phyloP scores from a whole-genome alignment of 768 basidiomycete genomes.

The Amanita exitialis region DNA sequence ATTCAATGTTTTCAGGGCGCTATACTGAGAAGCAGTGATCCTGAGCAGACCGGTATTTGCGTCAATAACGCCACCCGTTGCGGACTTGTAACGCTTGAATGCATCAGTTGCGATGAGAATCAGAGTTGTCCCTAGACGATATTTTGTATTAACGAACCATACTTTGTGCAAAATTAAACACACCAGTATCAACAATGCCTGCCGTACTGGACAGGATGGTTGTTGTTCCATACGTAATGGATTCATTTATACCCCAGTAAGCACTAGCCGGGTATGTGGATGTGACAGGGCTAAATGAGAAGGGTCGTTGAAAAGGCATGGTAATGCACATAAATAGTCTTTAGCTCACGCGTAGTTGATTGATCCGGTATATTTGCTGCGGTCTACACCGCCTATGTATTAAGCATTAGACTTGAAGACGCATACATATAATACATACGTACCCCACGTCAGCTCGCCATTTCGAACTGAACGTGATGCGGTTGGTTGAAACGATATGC shows the following conservation, averaged over 20 bases:
- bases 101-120: slow-evolving; percentile 39
- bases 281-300: slow-evolving; percentile 33
- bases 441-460: slow-evolving; percentile 48
- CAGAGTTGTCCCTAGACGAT: slow-evolving; percentile 33
- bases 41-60: slow-evolving; percentile 36
- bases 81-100: slow-evolving; percentile 30
- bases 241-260: slow-evolving; percentile 56
- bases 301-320: neutral
- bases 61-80: slow-evolving; percentile 35
- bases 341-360: slow-evolving; percentile 29
- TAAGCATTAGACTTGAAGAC: slow-evolving; percentile 10
- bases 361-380: slow-evolving; percentile 31
- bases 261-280: slow-evolving; percentile 30
- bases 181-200: slow-evolving; percentile 54
- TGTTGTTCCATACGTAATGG: slow-evolving; percentile 37
- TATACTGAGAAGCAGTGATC: slow-evolving; percentile 40
- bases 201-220: slow-evolving; percentile 35
- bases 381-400: slow-evolving; percentile 30
- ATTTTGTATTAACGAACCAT: neutral
- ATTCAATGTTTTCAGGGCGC: slow-evolving; percentile 40
- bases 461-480: slow-evolving; percentile 20
- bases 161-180: neutral
- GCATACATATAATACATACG: slow-evolving; percentile 10
- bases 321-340: neutral
- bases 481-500: slow-evolving; percentile 43